These are phyloP conservation scores for Eucalyptus pauciflora DNA, from an alignment of 345 rosid genomes.

Conservation along the genomic window DNA sequence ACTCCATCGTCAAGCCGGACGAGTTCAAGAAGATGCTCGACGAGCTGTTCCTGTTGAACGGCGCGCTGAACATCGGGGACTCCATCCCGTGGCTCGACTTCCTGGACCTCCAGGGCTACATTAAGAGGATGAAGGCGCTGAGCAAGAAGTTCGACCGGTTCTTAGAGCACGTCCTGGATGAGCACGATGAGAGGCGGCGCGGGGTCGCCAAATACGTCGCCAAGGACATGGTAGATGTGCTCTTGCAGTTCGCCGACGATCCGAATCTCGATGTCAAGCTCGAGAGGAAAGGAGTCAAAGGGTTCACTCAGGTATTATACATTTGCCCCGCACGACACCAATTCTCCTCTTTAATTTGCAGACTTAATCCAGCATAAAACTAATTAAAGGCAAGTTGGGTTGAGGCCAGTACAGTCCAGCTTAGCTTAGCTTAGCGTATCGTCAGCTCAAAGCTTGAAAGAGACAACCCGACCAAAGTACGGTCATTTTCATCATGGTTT, in stretches of 20 bases:
- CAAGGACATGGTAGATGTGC: conserved; percentile 58
- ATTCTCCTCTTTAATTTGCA: not conserved
- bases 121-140: conserved; percentile 52
- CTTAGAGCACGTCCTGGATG: conserved; percentile 51
- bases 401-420: not conserved
- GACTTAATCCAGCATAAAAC: not conserved
- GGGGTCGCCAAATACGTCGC: conserved; percentile 23
- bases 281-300: conserved; percentile 52
- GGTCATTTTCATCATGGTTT: not conserved
- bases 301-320: conserved; percentile 29
- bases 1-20: conserved; percentile 23
- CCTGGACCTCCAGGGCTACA: conserved; percentile 59
- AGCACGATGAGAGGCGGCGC: conserved; percentile 27
- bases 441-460: not conserved
- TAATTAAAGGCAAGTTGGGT: not conserved
- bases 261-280: conserved; percentile 50
- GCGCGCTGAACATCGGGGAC: conserved; percentile 54
- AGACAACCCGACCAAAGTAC: not conserved
- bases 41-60: conserved; percentile 52
- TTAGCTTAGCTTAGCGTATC: not conserved
- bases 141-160: conserved; percentile 47
- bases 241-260: conserved; percentile 51
- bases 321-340: not conserved
- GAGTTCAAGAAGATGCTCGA: conserved; percentile 67
- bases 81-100: conserved; percentile 53